Conservation (phyloP, 148 eudicot genomes). For the Fagopyrum homotropicum region DNA sequence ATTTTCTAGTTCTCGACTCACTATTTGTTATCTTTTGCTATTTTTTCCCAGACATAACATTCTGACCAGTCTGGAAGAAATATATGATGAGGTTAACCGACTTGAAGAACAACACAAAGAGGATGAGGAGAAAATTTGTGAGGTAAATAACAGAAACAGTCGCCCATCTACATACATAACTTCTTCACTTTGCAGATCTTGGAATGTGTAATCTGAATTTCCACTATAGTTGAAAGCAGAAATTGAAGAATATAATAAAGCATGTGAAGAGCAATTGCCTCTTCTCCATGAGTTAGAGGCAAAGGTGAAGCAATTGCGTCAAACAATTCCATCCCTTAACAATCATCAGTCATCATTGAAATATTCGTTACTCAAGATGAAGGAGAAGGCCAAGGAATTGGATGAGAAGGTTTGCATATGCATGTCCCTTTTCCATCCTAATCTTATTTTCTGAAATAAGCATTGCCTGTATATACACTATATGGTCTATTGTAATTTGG, state of each 20-base stretch:
- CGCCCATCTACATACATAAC: not conserved
- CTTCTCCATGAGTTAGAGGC: slow-evolving; percentile 58
- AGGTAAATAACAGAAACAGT: slow-evolving; percentile 30
- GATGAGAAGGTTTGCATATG: slow-evolving; percentile 44
- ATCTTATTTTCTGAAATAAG: not conserved
- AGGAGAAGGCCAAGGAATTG: slow-evolving; percentile 67
- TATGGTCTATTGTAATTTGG: not conserved
- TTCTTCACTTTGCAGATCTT: not conserved
- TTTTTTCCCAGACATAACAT: not conserved
- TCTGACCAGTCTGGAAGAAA: not conserved
- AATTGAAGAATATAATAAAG: slow-evolving; percentile 44
- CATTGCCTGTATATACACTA: not conserved
- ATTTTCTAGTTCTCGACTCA: not conserved
- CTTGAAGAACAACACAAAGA: slow-evolving; percentile 55
- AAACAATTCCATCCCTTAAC: slow-evolving; percentile 56
- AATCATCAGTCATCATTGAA: slow-evolving; percentile 59
- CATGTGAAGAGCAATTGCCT: slow-evolving; percentile 65
- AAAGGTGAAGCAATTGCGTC: slow-evolving; percentile 60
- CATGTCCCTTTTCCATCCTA: not conserved
- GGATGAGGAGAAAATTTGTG: slow-evolving; percentile 35
- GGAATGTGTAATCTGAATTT: slow-evolving; percentile 1
- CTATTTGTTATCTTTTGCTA: not conserved
- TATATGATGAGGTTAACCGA: not conserved
- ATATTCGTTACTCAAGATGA: slow-evolving; percentile 43
- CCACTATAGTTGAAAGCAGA: slow-evolving; percentile 55